Evolutionary conservation across 345 rosid genomes (phyloP).

Genomic region (Aurinia saxatilis): DNA sequence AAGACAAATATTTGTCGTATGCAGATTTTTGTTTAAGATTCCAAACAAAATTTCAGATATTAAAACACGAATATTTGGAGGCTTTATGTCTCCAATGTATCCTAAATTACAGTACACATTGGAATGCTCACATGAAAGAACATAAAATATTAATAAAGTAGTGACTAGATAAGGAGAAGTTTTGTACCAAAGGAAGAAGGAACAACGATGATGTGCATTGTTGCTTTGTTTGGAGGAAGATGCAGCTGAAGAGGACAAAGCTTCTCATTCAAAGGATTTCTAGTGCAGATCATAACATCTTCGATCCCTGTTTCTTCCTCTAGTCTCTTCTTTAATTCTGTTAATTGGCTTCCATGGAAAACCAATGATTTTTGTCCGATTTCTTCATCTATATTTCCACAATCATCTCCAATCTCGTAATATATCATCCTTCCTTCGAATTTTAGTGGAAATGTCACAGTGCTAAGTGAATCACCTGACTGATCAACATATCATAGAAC

Average conservation of each 20-base stretch:
- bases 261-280: constrained; percentile 59
- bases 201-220: constrained; percentile 61
- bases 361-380: constrained; percentile 32
- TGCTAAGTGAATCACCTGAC: constrained; percentile 14
- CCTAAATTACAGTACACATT: background rate
- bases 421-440: constrained; percentile 51
- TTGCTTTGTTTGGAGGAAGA: constrained; percentile 80
- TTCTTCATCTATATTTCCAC: constrained; percentile 33
- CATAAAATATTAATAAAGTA: too few species aligned
- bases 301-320: constrained; percentile 52
- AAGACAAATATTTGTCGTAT: background rate
- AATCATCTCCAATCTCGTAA: constrained; percentile 50
- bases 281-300: constrained; percentile 49
- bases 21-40: background rate
- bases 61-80: background rate
- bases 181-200: constrained; percentile 26
- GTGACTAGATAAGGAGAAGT: background rate
- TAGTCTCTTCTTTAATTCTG: constrained; percentile 46
- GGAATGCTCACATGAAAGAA: background rate
- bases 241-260: constrained; percentile 76
- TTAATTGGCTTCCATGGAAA: constrained; percentile 60
- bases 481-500: background rate
- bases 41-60: background rate
- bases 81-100: background rate
- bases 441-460: constrained; percentile 20